phyloP scores from a whole-genome alignment of 2,329 filamentous ascomycete species.

The Nigrospora osmanthi region DNA sequence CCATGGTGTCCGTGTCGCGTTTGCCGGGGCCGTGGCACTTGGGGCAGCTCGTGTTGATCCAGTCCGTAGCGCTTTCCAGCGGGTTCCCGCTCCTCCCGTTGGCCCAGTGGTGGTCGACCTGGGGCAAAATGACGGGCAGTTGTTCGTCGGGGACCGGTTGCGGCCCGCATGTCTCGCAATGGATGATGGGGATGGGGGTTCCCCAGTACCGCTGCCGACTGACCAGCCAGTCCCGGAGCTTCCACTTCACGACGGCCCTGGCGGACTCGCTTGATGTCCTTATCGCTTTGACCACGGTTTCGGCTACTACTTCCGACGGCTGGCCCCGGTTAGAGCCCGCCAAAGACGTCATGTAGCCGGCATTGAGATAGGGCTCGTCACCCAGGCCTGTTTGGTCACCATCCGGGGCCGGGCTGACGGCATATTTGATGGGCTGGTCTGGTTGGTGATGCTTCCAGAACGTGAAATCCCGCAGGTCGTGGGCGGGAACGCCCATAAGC shows the following conservation, averaged over 20 bases:
- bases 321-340: slow-evolving; percentile 60
- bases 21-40: slow-evolving; percentile 62
- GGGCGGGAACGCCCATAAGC: slow-evolving; percentile 86
- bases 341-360: slow-evolving; percentile 59
- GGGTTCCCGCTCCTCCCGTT: slow-evolving; percentile 68
- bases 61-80: slow-evolving; percentile 62
- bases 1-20: slow-evolving; percentile 90
- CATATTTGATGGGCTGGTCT: slow-evolving; percentile 52
- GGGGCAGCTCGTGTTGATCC: slow-evolving; percentile 70
- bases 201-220: slow-evolving; percentile 93
- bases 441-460: slow-evolving; percentile 71
- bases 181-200: slow-evolving; percentile 79
- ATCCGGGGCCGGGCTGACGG: slow-evolving; percentile 46
- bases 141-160: slow-evolving; percentile 72
- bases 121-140: slow-evolving; percentile 68
- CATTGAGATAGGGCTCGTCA: slow-evolving; percentile 51
- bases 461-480: slow-evolving; percentile 68
- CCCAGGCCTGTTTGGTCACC: slow-evolving; percentile 33
- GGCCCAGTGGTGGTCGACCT: slow-evolving; percentile 60
- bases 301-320: slow-evolving; percentile 53
- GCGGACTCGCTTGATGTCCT: slow-evolving; percentile 47
- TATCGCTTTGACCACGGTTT: slow-evolving; percentile 51
- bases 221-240: slow-evolving; percentile 81
- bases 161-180: slow-evolving; percentile 68
- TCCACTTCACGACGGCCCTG: slow-evolving; percentile 63